Conservation (phyloP, 352 stramenopile genomes). For the Globisporangium camurandrum region DNA sequence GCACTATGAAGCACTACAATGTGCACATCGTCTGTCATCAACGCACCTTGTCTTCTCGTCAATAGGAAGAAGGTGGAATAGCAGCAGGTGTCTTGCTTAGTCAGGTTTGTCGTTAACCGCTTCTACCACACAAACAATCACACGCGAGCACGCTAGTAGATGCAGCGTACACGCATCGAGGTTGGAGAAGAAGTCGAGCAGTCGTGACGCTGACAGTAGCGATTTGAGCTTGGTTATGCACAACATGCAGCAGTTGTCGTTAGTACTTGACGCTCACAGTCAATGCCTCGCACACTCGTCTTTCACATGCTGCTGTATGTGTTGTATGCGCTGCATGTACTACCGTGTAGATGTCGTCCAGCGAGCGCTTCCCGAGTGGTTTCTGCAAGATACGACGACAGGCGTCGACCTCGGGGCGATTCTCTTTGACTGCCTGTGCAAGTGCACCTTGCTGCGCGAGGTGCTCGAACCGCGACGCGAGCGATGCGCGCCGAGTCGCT, state of each 20-base stretch:
- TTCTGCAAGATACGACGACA: slow-evolving; percentile 55
- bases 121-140: no score
- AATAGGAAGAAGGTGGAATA: not conserved
- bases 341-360: slow-evolving; percentile 75
- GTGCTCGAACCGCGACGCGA: slow-evolving; percentile 39
- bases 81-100: not conserved
- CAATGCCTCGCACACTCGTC: no score
- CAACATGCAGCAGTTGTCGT: not conserved
- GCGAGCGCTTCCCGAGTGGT: slow-evolving; percentile 34
- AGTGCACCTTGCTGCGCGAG: slow-evolving; percentile 34
- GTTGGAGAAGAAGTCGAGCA: slow-evolving; percentile 78
- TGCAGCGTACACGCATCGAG: slow-evolving; percentile 68
- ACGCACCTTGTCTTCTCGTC: not conserved
- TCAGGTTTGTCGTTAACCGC: no score
- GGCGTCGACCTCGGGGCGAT: slow-evolving; percentile 34
- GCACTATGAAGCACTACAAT: not conserved
- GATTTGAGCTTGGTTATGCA: slow-evolving; percentile 63
- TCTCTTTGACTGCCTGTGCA: slow-evolving; percentile 30
- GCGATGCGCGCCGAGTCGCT: slow-evolving; percentile 22
- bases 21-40: no score
- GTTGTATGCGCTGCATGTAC: no score
- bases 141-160: no score
- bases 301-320: no score
- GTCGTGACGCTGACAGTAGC: slow-evolving; percentile 56
- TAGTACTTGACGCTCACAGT: no score